phyloP scores from a whole-genome alignment of 352 stramenopile species.

The Globisporangium cederbergense region DNA sequence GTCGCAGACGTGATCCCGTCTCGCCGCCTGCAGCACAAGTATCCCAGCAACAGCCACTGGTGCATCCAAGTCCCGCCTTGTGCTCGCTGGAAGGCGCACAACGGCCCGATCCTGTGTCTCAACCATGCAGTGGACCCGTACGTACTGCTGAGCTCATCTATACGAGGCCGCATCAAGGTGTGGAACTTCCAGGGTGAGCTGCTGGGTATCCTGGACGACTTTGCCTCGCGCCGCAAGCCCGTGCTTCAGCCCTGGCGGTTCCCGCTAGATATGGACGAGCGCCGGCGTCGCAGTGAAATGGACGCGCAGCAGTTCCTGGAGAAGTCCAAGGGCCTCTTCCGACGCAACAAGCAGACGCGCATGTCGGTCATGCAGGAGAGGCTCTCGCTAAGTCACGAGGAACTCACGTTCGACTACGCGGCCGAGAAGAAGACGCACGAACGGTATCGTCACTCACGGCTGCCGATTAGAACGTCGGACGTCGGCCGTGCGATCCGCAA shows the following conservation, averaged over 20 bases:
- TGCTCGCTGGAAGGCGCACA: constrained; percentile 41
- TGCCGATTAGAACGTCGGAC: constrained; percentile 25
- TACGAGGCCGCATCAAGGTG: constrained; percentile 54
- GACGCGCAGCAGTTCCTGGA: constrained; percentile 43
- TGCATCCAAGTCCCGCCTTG: neutral
- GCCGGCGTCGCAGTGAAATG: constrained; percentile 28
- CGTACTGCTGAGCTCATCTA: constrained; percentile 47
- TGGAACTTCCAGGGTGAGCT: constrained; percentile 44
- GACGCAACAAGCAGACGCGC: constrained; percentile 21
- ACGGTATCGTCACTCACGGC: neutral
- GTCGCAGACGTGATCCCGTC: neutral
- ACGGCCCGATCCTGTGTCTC: constrained; percentile 33
- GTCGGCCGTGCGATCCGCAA: constrained; percentile 39
- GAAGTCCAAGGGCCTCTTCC: constrained; percentile 18
- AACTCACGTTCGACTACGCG: constrained; percentile 22
- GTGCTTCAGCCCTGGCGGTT: constrained; percentile 49
- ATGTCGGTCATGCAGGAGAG: constrained; percentile 48
- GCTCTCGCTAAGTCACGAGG: constrained; percentile 36
- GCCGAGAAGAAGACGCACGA: constrained; percentile 9
- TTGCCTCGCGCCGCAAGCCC: constrained; percentile 52
- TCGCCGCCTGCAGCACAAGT: neutral
- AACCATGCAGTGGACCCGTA: constrained; percentile 31
- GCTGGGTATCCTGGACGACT: constrained; percentile 59
- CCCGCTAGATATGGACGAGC: constrained; percentile 46
- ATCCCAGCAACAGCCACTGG: neutral